These are phyloP conservation scores for Suillus sp. DNA, from an alignment of 768 basidiomycete species.

Conservation along the genomic window DNA sequence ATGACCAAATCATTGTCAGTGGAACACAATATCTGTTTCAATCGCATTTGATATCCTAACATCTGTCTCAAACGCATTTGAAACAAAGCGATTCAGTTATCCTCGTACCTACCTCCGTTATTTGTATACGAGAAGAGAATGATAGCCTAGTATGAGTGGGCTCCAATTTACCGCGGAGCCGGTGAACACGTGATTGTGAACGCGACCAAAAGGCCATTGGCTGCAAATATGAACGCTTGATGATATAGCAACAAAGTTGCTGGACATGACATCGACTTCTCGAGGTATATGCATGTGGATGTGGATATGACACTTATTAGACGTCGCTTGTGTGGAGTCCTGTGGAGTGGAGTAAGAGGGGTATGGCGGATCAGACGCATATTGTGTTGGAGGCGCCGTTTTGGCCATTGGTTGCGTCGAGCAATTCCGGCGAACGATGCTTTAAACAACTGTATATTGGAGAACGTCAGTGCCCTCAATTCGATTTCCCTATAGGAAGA, in stretches of 20 bases:
- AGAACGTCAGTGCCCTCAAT: background rate
- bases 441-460: background rate
- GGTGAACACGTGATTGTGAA: background rate
- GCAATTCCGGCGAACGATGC: background rate
- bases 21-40: background rate
- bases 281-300: background rate
- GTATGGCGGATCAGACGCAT: background rate
- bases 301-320: background rate
- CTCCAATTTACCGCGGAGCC: background rate
- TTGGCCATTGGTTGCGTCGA: background rate
- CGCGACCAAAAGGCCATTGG: constrained; percentile 10
- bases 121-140: background rate
- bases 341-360: background rate
- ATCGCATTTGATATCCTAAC: background rate
- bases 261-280: background rate
- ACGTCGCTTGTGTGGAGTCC: background rate
- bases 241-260: background rate
- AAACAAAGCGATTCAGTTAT: background rate
- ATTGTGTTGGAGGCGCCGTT: background rate
- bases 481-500: background rate
- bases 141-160: background rate
- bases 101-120: background rate
- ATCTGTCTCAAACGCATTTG: background rate
- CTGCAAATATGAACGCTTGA: background rate
- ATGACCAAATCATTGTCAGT: background rate